These are phyloP conservation scores for Thermoascus crustaceus DNA, from an alignment of 2,329 filamentous ascomycete genomes.

Conservation along the genomic window DNA sequence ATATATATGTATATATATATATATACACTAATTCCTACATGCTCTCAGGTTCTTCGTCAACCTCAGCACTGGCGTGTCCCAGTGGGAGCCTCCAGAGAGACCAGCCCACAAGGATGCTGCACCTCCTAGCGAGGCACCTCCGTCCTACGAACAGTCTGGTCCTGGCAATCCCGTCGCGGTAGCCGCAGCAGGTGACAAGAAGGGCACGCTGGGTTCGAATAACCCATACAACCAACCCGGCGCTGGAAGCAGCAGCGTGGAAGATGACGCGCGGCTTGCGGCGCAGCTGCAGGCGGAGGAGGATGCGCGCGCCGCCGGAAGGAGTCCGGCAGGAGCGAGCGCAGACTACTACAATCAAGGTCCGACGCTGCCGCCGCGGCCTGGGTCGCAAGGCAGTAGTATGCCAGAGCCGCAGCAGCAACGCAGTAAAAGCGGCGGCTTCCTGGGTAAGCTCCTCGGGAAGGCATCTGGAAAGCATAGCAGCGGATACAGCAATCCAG, in stretches of 20 bases:
- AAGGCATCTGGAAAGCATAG: constrained; percentile 1
- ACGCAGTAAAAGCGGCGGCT: constrained; percentile 3
- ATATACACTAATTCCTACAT: background rate
- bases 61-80: constrained; percentile 74
- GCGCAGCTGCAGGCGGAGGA: constrained; percentile 77
- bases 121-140: constrained; percentile 34
- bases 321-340: constrained; percentile 29
- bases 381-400: background rate
- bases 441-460: constrained; percentile 11
- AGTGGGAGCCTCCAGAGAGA: constrained; percentile 77
- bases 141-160: constrained; percentile 54
- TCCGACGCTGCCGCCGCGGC: constrained; percentile 8
- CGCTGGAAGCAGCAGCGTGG: constrained; percentile 15
- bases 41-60: constrained; percentile 76
- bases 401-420: constrained; percentile 5
- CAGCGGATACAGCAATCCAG: constrained; percentile 2
- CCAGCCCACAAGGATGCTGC: constrained; percentile 47
- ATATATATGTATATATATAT: constrained; percentile 10
- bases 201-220: constrained; percentile 51
- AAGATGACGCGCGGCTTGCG: constrained; percentile 66
- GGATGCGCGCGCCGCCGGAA: constrained; percentile 49
- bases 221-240: constrained; percentile 56
- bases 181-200: constrained; percentile 31
- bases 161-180: constrained; percentile 35
- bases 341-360: constrained; percentile 40